Evolutionary conservation across 257 asterid genomes (phyloP), one percentile per base, ranked within the genome.

Genomic region (Jacaranda mimosifolia): DNA sequence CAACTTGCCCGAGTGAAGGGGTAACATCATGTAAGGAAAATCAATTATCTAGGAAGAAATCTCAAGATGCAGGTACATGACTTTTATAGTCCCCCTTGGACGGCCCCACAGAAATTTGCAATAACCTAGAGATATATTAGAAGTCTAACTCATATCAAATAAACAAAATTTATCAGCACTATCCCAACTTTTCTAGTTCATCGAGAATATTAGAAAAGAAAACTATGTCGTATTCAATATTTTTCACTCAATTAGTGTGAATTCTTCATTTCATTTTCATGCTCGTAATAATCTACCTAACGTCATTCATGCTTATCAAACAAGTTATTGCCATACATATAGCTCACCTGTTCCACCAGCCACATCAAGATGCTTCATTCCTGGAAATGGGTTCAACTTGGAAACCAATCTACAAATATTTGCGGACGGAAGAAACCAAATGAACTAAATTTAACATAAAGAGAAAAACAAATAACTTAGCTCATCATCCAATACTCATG

Each of bases 321-420:
- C 64, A 76, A 19, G 53, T 40, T 18, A 64, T 70, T n/a, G 32
- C 62, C 70, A 70, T 73, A 70, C 26, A 38, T 19, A 48, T 42
- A 74, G 26, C 68, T 81, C 83, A 92, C 97, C 98, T 81, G 99
- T 95, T 77, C 99, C 99, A 78, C 98, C 99, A 70, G 99, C 99
- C 81, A 95, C 98, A 85, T 95, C 99, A 57, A 95, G 98, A 86
- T 93, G 99, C 87, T 90, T 95, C 93, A 90, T 95, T 68, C 99
- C 98, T 3, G 97, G 97, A 85, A 91, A 95, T 6, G 98, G 98
- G 81, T 89, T 90, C 93, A 95, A 86, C 79, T 90, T 87, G 26
- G 94, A 87, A 69, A 95, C 96, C 84, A 95, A 81, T 81, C 99
- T 95, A 77, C 79, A 63, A 60, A 18, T 18, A 66, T 68, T 59